phyloP scores from a whole-genome alignment of 176 grass and related monocot species.

The Eremochloa ophiuroides region DNA sequence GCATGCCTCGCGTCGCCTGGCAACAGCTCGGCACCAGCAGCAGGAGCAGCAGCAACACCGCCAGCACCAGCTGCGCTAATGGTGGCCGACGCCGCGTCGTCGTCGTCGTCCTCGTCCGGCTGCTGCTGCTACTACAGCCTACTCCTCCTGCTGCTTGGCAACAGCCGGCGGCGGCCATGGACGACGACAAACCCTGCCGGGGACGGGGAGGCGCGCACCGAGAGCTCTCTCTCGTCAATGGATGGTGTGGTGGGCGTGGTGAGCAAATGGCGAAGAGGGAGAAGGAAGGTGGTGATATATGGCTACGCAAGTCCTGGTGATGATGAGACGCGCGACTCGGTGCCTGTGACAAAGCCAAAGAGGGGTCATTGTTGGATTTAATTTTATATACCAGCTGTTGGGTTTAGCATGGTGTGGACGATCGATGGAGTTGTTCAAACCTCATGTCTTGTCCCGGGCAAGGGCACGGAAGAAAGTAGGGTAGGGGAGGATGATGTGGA shows the following conservation, averaged over 20 bases:
- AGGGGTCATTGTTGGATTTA: neutral
- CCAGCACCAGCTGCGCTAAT: neutral
- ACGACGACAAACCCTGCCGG: neutral
- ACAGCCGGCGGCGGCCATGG: constrained; percentile 1
- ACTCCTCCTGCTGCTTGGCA: constrained; percentile 1
- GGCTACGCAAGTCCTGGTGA: neutral
- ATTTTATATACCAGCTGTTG: neutral
- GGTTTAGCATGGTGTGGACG: neutral
- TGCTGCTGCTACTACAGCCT: neutral
- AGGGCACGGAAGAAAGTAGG: neutral
- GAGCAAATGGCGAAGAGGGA: constrained; percentile 19
- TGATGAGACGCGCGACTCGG: neutral
- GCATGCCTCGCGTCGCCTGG: constrained; percentile 60
- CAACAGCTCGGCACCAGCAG: constrained; percentile 44
- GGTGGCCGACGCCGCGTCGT: neutral
- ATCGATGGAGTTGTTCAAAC: constrained; percentile 19
- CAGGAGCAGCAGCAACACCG: neutral
- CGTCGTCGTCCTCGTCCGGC: neutral
- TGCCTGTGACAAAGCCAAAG: neutral
- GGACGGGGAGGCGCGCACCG: constrained; percentile 6
- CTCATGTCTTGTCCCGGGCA: neutral
- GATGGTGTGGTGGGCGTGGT: neutral
- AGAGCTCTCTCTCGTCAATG: too few species aligned
- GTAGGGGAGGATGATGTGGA: too few species aligned
- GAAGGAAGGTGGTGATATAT: constrained; percentile 18